A percentile compares a stretch with the other conserved stretches of the same genome.
Evolutionary conservation across 2,329 filamentous ascomycete genomes (phyloP).

Genomic region (Fusarium hostae): DNA sequence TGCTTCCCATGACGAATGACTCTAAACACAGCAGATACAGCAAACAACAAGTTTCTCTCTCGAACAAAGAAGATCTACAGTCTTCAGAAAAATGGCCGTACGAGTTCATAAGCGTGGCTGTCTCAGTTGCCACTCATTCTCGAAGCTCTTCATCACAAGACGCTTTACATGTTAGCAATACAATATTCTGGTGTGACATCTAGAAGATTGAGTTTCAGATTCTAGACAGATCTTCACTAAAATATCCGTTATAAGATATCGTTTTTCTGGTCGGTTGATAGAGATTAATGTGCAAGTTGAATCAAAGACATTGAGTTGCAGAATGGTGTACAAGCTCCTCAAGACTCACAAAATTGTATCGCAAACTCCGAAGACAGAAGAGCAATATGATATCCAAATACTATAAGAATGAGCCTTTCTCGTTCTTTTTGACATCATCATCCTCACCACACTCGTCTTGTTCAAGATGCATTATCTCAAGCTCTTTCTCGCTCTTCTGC

Average conservation of each 20-base stretch:
- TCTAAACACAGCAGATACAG: too few relatives aligned
- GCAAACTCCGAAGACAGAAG: not conserved
- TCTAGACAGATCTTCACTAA: not conserved
- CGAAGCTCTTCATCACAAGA: not conserved
- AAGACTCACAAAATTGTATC: not conserved
- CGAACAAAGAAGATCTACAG: too few relatives aligned
- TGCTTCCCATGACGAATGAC: too few relatives aligned
- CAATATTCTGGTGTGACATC: conserved; percentile 5
- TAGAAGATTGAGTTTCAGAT: conserved; percentile 6
- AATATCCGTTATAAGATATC: not conserved
- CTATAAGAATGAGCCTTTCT: conserved; percentile 11
- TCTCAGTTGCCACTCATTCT: conserved; percentile 19
- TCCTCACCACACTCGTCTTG: not conserved
- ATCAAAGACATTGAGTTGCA: conserved; percentile 32
- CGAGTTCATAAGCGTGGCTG: conserved; percentile 9
- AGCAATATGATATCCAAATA: not conserved
- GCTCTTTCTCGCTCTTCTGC: conserved; percentile 33
- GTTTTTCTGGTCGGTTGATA: not conserved
- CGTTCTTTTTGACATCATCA: not conserved
- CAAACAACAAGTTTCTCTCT: too few relatives aligned
- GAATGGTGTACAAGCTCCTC: conserved; percentile 9
- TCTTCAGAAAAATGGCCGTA: not conserved
- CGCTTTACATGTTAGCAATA: not conserved
- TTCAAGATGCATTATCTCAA: conserved; percentile 36
- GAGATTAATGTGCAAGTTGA: conserved; percentile 30